Conservation (phyloP, 495 filamentous ascomycete species). For the Penicillium verhagenii region DNA sequence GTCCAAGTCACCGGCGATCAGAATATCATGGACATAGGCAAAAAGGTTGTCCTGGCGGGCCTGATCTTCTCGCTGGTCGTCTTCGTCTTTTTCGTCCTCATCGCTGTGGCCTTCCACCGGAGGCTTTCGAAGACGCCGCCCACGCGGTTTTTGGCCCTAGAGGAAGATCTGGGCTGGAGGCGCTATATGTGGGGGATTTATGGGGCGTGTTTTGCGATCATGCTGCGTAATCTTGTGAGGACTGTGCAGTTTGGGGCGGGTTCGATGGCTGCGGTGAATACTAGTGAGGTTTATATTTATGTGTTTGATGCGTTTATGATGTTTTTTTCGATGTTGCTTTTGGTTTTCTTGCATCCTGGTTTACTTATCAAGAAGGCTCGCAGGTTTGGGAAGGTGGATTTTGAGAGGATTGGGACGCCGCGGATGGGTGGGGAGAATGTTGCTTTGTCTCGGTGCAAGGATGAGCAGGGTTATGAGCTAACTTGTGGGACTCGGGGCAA, state of each 20-base stretch:
- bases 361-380: conserved; percentile 28
- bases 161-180: conserved; percentile 22
- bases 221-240: conserved; percentile 42
- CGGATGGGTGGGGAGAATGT: conserved; percentile 11
- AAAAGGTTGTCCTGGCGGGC: conserved; percentile 32
- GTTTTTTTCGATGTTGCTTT: conserved; percentile 24
- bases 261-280: conserved; percentile 21
- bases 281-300: conserved; percentile 39
- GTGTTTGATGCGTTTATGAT: conserved; percentile 39
- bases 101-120: conserved; percentile 28
- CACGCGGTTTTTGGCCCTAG: conserved; percentile 5
- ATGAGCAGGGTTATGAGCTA: conserved; percentile 5
- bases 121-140: conserved; percentile 10
- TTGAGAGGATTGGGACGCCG: conserved; percentile 1
- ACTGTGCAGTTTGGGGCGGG: conserved; percentile 40
- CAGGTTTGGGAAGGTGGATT: conserved; percentile 7
- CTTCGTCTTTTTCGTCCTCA: conserved; percentile 28
- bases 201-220: conserved; percentile 33
- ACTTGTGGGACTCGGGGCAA: too few relatives aligned
- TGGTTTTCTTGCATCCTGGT: conserved; percentile 35
- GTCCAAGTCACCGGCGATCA: conserved; percentile 41
- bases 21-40: conserved; percentile 30
- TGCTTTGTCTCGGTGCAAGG: conserved; percentile 20
- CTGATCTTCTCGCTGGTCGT: conserved; percentile 35
- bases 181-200: conserved; percentile 41